phyloP scores from a whole-genome alignment of 2,329 filamentous ascomycete species.

The Aureobasidium subglaciale region DNA sequence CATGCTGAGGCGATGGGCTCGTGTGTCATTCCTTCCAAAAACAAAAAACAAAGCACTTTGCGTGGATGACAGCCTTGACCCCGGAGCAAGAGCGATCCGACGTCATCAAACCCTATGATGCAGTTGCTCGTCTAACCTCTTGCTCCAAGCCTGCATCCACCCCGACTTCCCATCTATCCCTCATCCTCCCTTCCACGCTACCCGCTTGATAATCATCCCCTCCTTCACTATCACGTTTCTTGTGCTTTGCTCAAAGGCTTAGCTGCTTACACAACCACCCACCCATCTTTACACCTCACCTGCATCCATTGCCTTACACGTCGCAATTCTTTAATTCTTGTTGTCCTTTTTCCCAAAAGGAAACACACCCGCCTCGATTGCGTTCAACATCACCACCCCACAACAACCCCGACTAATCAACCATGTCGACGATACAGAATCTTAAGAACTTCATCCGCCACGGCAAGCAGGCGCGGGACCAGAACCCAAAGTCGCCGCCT shows the following conservation, averaged over 20 bases:
- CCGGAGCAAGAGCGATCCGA: conserved; percentile 2
- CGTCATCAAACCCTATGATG: conserved; percentile 14
- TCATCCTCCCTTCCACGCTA: conserved; percentile 5
- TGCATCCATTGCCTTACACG: neutral
- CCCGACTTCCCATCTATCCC: conserved; percentile 5
- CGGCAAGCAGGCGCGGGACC: conserved; percentile 83
- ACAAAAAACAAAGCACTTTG: conserved; percentile 12
- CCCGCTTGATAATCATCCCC: neutral
- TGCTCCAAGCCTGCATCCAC: conserved; percentile 10
- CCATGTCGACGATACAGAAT: conserved; percentile 76
- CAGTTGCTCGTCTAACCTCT: conserved; percentile 9
- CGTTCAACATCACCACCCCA: neutral
- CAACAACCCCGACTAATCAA: conserved; percentile 19
- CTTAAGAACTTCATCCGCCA: conserved; percentile 98
- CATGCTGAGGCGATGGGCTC: conserved; percentile 1
- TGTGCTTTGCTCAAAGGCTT: neutral
- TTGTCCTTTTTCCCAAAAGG: neutral
- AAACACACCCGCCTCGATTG: neutral
- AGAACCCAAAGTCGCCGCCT: conserved; percentile 49
- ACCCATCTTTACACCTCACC: neutral
- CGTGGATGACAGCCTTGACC: conserved; percentile 12
- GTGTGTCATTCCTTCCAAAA: conserved; percentile 9
- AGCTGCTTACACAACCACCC: neutral
- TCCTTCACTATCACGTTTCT: neutral
- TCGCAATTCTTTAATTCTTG: neutral